Conservation (phyloP, 345 rosid genomes). For the Pistacia integerrima region DNA sequence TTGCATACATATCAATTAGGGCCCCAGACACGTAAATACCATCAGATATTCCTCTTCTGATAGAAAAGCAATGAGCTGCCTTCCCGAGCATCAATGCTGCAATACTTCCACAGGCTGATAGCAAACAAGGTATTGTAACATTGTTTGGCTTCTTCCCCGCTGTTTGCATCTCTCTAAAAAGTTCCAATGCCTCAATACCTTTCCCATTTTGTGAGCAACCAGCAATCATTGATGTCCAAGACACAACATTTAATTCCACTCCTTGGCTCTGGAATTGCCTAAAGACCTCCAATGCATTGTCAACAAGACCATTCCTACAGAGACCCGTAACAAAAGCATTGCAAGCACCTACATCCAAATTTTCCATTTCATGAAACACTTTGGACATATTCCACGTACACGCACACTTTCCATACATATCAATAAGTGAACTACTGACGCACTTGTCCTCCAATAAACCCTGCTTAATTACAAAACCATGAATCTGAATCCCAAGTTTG, state of each 20-base stretch:
- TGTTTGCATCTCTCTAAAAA: slow-evolving; percentile 45
- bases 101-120: slow-evolving; percentile 41
- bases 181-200: slow-evolving; percentile 38
- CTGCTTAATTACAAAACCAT: slow-evolving; percentile 26
- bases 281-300: slow-evolving; percentile 34
- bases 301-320: slow-evolving; percentile 36
- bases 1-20: slow-evolving; percentile 76
- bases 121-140: slow-evolving; percentile 42
- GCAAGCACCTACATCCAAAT: slow-evolving; percentile 33
- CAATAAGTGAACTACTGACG: slow-evolving; percentile 33
- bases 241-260: slow-evolving; percentile 35
- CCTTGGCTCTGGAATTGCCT: slow-evolving; percentile 21
- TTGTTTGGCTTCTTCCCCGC: slow-evolving; percentile 33
- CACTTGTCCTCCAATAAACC: slow-evolving; percentile 29
- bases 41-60: slow-evolving; percentile 32
- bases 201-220: slow-evolving; percentile 45
- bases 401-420: slow-evolving; percentile 43
- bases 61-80: slow-evolving; percentile 41
- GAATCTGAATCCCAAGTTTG: slow-evolving; percentile 34
- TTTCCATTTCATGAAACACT: slow-evolving; percentile 32
- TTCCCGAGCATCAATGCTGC: slow-evolving; percentile 43
- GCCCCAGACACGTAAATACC: slow-evolving; percentile 52
- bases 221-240: slow-evolving; percentile 43
- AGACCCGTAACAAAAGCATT: slow-evolving; percentile 38
- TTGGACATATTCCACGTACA: slow-evolving; percentile 23